Conservation (phyloP, 176 grass and related monocot genomes). For the Saccharum officinarum region DNA sequence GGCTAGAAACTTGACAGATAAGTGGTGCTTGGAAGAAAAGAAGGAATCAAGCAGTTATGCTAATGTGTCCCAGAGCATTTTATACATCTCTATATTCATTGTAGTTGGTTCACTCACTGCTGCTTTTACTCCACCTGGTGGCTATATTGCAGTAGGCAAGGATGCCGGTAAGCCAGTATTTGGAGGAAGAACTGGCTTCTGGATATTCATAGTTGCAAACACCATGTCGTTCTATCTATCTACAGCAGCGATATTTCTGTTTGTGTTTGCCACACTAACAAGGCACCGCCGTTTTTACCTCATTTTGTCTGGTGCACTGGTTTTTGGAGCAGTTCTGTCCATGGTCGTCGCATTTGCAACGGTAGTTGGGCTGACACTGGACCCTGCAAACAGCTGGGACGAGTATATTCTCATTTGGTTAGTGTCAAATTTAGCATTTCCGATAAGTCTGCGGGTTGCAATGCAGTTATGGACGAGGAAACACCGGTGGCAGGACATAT, state of each 20-base stretch:
- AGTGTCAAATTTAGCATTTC: background rate
- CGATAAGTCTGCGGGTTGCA: background rate
- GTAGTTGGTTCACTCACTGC: conserved; percentile 1
- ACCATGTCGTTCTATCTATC: background rate
- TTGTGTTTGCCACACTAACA: background rate
- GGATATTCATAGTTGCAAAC: conserved; percentile 3
- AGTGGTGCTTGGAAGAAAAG: background rate
- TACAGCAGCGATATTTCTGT: background rate
- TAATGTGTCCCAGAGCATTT: background rate
- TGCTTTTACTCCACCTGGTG: background rate
- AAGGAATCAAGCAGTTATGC: background rate
- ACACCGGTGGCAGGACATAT: conserved; percentile 12
- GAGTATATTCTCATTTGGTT: background rate
- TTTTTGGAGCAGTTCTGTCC: conserved; percentile 2
- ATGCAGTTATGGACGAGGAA: background rate
- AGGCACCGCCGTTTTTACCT: background rate
- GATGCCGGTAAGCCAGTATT: background rate
- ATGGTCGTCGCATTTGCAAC: background rate
- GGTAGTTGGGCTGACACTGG: background rate
- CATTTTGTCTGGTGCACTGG: background rate
- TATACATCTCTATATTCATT: background rate
- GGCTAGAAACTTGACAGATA: background rate
- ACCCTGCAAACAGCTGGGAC: conserved; percentile 12
- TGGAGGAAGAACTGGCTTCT: background rate
- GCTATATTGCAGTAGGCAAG: background rate